Evolutionary conservation across 108 stramenopile species (phyloP).

Genomic region (Epipyxis sp.): DNA sequence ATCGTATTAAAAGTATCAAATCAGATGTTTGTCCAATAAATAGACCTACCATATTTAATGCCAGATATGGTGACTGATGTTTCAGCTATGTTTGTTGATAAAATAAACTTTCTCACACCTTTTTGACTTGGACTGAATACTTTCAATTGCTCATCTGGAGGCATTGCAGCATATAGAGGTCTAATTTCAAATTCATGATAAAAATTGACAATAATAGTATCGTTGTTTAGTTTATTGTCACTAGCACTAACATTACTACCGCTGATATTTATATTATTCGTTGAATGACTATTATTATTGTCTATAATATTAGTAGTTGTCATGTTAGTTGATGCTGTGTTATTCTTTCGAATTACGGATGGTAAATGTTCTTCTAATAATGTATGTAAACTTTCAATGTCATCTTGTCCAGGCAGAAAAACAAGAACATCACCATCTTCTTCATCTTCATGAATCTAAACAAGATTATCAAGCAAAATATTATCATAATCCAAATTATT

Average conservation of each 20-base stretch:
- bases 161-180: constrained; percentile 58
- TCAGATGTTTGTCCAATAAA: no score
- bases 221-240: constrained; percentile 67
- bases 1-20: no score
- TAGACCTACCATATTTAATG: constrained; percentile 42
- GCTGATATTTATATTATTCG: no score
- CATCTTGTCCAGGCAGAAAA: constrained; percentile 96
- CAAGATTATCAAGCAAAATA: neutral
- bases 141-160: constrained; percentile 63
- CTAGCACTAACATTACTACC: constrained; percentile 71
- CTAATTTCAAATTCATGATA: constrained; percentile 49
- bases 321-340: constrained; percentile 51
- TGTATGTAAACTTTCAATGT: constrained; percentile 65
- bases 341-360: constrained; percentile 32
- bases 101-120: constrained; percentile 41
- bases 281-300: no score
- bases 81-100: constrained; percentile 87
- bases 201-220: constrained; percentile 64
- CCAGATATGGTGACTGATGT: constrained; percentile 88
- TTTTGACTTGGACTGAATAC: constrained; percentile 48
- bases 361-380: constrained; percentile 68
- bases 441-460: constrained; percentile 14
- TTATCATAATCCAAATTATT: no score
- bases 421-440: constrained; percentile 71
- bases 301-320: constrained; percentile 60